phyloP scores from a whole-genome alignment of 495 filamentous ascomycete genomes.

The Annulohypoxylon stygium region DNA sequence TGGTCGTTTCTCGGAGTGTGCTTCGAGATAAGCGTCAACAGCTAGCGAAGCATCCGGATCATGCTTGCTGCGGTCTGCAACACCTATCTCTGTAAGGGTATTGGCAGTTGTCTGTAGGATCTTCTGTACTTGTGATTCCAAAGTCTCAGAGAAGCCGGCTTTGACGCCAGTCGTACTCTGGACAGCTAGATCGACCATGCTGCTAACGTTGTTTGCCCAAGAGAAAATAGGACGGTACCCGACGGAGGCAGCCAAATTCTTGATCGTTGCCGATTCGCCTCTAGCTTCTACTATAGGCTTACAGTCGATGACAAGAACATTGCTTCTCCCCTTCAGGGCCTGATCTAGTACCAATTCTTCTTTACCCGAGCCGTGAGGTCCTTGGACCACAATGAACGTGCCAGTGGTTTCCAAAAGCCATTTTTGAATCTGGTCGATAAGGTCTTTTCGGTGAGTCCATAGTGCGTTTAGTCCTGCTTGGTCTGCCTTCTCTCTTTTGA shows the following conservation, averaged over 20 bases:
- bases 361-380: constrained; percentile 92
- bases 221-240: constrained; percentile 95
- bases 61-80: constrained; percentile 74
- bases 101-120: constrained; percentile 88
- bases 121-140: constrained; percentile 91
- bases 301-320: constrained; percentile 92
- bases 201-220: constrained; percentile 95
- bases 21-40: constrained; percentile 91
- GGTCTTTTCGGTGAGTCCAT: constrained; percentile 86
- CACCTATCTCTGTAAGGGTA: constrained; percentile 81
- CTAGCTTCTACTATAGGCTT: constrained; percentile 93
- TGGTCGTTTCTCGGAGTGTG: constrained; percentile 85
- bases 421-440: constrained; percentile 83
- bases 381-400: constrained; percentile 95
- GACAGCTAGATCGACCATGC: constrained; percentile 89
- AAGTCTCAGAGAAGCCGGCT: constrained; percentile 92
- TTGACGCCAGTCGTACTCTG: constrained; percentile 95
- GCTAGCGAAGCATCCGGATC: constrained; percentile 79
- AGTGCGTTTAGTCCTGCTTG: constrained; percentile 81
- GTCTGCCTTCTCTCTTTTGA: constrained; percentile 65
- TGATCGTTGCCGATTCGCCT: constrained; percentile 89
- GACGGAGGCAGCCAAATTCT: constrained; percentile 82
- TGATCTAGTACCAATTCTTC: constrained; percentile 88
- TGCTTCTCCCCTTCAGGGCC: constrained; percentile 78
- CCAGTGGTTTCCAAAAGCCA: constrained; percentile 89